Evolutionary conservation across 192 early-diverging fungal genomes (phyloP).

Genomic region (Coemansia sp.): DNA sequence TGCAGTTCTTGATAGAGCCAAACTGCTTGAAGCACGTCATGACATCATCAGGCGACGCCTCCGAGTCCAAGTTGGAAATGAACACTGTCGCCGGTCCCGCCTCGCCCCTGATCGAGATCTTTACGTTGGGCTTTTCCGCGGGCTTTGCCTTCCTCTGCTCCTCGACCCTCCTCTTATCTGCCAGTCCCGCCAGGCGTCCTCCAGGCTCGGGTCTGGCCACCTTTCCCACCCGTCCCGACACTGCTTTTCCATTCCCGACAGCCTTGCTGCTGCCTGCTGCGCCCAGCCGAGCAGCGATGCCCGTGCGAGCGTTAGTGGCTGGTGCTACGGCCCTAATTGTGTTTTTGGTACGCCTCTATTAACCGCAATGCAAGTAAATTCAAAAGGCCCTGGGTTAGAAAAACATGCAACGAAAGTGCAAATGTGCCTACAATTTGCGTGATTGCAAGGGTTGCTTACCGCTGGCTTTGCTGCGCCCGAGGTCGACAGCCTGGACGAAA

Average conservation of each 20-base stretch:
- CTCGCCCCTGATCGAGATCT: constrained; percentile 44
- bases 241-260: not conserved
- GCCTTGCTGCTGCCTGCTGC: not conserved
- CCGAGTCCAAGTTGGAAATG: constrained; percentile 49
- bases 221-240: constrained; percentile 10
- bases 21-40: constrained; percentile 55
- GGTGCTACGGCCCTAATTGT: constrained; percentile 2
- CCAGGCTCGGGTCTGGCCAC: constrained; percentile 5
- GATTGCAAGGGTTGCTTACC: constrained; percentile 15
- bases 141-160: constrained; percentile 3
- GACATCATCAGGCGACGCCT: constrained; percentile 51
- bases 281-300: constrained; percentile 22
- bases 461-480: constrained; percentile 7
- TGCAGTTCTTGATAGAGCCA: constrained; percentile 47
- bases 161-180: constrained; percentile 5
- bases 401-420: too few species aligned
- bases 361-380: not conserved
- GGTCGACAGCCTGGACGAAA: constrained; percentile 1
- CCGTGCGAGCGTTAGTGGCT: constrained; percentile 5
- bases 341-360: constrained; percentile 40
- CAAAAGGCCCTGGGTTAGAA: too few species aligned
- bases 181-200: constrained; percentile 21
- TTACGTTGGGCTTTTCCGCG: constrained; percentile 4
- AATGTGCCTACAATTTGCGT: too few species aligned
- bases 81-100: constrained; percentile 43